These are phyloP conservation scores for Microbotryum lychnidis-dioicae DNA, from an alignment of 1,284 basidiomycete genomes.

Conservation along the genomic window DNA sequence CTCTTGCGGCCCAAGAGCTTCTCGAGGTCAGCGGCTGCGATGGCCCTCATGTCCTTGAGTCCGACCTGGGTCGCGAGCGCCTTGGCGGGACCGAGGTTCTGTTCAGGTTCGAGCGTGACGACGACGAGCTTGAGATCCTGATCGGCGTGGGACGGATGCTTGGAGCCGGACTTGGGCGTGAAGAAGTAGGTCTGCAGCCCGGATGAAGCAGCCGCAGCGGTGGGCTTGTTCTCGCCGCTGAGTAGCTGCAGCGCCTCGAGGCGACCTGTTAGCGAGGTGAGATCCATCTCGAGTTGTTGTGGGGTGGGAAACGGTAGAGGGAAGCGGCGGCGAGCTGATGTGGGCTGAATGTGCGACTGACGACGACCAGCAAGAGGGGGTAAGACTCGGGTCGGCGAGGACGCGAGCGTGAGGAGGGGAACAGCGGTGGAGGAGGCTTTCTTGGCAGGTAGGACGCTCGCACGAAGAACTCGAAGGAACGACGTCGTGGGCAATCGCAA, in stretches of 20 bases:
- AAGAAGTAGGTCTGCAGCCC: constrained; percentile 29
- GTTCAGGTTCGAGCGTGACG: constrained; percentile 31
- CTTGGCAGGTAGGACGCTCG: too few relatives aligned
- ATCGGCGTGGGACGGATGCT: constrained; percentile 25
- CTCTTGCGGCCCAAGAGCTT: constrained; percentile 30
- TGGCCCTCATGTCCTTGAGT: constrained; percentile 38
- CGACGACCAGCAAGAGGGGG: too few relatives aligned
- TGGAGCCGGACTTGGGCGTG: constrained; percentile 33
- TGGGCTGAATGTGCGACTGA: too few relatives aligned
- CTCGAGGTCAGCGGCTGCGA: constrained; percentile 32
- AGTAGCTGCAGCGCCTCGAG: neutral
- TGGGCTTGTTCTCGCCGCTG: too few relatives aligned
- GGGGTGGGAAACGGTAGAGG: constrained; percentile 8
- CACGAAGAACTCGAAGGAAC: too few relatives aligned
- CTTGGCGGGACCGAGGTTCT: constrained; percentile 35
- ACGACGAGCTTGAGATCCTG: constrained; percentile 33
- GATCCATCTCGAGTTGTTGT: constrained; percentile 19
- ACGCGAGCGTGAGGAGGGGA: too few relatives aligned
- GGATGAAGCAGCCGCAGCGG: neutral
- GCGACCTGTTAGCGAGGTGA: constrained; percentile 14
- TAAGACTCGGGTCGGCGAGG: too few relatives aligned
- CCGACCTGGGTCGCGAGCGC: constrained; percentile 33
- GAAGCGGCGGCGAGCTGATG: neutral
- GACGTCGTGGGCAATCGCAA: too few relatives aligned
- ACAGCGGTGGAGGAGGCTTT: too few relatives aligned